Evolutionary conservation across 768 basidiomycete species (phyloP).

Genomic region (Nidula microcarpa): DNA sequence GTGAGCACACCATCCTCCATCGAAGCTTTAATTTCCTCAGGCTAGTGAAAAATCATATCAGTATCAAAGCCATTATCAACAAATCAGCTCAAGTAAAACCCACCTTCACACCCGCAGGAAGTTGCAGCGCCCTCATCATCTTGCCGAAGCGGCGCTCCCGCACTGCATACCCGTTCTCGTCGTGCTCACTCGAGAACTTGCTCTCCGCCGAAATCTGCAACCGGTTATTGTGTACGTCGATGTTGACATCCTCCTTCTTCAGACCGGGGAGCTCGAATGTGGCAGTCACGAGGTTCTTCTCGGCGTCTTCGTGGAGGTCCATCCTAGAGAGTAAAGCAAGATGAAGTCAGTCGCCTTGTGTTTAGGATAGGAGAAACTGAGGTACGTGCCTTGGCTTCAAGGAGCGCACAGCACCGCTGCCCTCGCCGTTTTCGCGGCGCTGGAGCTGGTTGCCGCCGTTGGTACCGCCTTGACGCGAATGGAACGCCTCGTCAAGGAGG

Average conservation of each 20-base stretch:
- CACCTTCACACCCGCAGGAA: conserved; percentile 51
- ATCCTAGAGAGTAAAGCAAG: conserved; percentile 28
- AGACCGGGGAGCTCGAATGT: conserved; percentile 13
- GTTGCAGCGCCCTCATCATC: conserved; percentile 39
- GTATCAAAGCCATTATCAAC: background rate
- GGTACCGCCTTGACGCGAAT: conserved; percentile 2
- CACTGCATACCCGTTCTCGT: conserved; percentile 33
- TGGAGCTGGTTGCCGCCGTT: background rate
- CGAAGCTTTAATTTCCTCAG: conserved; percentile 30
- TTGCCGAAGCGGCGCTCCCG: conserved; percentile 45
- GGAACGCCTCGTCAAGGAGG: conserved; percentile 31
- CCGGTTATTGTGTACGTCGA: conserved; percentile 46
- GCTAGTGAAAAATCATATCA: conserved; percentile 9
- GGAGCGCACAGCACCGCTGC: background rate
- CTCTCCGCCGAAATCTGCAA: conserved; percentile 49
- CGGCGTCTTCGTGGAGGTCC: conserved; percentile 47
- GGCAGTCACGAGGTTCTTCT: conserved; percentile 45
- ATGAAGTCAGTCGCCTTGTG: background rate
- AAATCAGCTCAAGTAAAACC: conserved; percentile 7
- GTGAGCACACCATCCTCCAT: conserved; percentile 41
- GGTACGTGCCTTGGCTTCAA: conserved; percentile 1
- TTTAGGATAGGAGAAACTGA: background rate
- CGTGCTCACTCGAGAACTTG: conserved; percentile 22
- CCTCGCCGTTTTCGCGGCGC: background rate
- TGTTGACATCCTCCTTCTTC: conserved; percentile 51